Evolutionary conservation across 192 early-diverging fungal genomes (phyloP), one percentile per base, ranked within the genome.

Genomic region (Coemansia sp.): DNA sequence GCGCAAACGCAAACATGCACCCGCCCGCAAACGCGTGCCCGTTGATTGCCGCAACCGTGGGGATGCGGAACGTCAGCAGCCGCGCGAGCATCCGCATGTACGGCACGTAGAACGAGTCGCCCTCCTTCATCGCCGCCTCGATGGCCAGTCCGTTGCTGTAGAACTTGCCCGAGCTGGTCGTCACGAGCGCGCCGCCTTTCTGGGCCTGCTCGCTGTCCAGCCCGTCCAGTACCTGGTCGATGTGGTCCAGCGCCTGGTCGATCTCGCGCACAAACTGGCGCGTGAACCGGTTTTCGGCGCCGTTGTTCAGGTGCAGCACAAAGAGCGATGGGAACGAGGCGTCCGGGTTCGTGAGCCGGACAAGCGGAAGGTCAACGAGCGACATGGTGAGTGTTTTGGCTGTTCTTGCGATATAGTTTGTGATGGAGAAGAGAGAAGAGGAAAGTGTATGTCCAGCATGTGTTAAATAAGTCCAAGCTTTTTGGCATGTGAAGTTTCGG

Each of bases 21-120:
- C 89, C 89, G 53, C 89, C 89, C n/a, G 89, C 89, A 77, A 91
- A 91, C 16, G 89, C 86, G 44, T 91, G 89, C 3, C 89, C 89
- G 54, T 91, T 91, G 22, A 91, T 65, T 8, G 88, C 88, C 4
- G 89, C 89, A 24, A 91, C 77, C 0, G 89, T 91, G 0, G 89
- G 88, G 12, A 91, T 60, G 14, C 82, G 68, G 62, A 87, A 89
- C 3, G 85, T 82, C 32, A 89, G 56, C 54, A 91, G 46, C 40
- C 85, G 81, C 23, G 76, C 77, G 2, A 91, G 81, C 74, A 91
- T 72, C 12, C 47, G 52, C 50, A 85, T 64, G 38, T 81, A 89
- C 0, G 71, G 71, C 8, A 64, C 32, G 55, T 80, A 80, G 52
- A 80, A 80, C 12, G 40, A 28, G 45, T 74, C 65, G 32, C 84